phyloP scores from a whole-genome alignment of 1,139 yeast species.

The Geotrichum siamense region DNA sequence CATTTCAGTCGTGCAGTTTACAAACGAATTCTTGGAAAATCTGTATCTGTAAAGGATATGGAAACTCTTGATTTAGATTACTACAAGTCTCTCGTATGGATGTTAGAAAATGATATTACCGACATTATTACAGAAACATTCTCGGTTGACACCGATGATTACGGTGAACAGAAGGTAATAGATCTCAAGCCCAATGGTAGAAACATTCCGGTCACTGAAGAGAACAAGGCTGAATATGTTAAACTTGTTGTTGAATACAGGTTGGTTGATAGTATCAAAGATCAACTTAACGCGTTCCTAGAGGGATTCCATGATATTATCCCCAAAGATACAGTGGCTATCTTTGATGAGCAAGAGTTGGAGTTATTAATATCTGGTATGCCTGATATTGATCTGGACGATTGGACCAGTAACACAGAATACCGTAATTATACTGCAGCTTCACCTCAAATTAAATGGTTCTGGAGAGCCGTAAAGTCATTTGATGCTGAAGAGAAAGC shows the following conservation, averaged over 20 bases:
- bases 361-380: constrained; percentile 89
- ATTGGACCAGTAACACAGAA: constrained; percentile 83
- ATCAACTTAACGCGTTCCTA: constrained; percentile 80
- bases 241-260: constrained; percentile 78
- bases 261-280: constrained; percentile 72
- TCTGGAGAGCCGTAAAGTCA: constrained; percentile 96
- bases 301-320: constrained; percentile 83
- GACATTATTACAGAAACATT: constrained; percentile 96
- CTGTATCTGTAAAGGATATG: constrained; percentile 87
- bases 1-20: constrained; percentile 95
- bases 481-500: constrained; percentile 94
- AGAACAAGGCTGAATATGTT: constrained; percentile 86
- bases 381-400: constrained; percentile 92
- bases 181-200: constrained; percentile 81
- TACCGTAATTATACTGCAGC: constrained; percentile 81
- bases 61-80: constrained; percentile 90
- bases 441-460: constrained; percentile 89
- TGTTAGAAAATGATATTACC: constrained; percentile 90
- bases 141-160: constrained; percentile 88
- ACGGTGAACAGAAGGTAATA: constrained; percentile 76
- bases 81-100: constrained; percentile 90
- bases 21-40: constrained; percentile 72
- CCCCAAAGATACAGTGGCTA: constrained; percentile 76
- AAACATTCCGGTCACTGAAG: constrained; percentile 80
- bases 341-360: constrained; percentile 92